Base-by-base conservation (phyloP, 148 eudicot genomes). In the Rhododendron kiyosumense region DNA sequence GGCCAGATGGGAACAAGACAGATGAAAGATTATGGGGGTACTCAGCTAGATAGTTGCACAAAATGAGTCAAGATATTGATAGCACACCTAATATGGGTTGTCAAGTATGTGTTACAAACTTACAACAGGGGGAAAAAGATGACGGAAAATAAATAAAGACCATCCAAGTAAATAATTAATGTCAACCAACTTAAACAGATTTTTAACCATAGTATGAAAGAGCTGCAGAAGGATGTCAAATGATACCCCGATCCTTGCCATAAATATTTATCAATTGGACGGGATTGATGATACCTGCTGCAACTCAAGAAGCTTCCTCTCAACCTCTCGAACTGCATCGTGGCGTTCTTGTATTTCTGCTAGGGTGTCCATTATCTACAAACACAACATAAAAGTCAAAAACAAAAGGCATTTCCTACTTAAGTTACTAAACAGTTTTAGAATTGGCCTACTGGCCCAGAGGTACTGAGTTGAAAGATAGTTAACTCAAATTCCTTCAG, bases 281-380 rank as follows among this genome's bases (percentile, higher is more conserved):
- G 30, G 43, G 57, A 67, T 54, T 46, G 14, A 59, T 18, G 7
- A 78, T 91, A 97, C 99, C 98, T 97, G 99, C 83, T 97, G 98
- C 91, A 95, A 91, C 83, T 97, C 99, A 51, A 94, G 94, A 89
- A 97, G 94, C 88, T 97, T 97, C 86, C 90, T 93, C 94, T 97
- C 99, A 73, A 97, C 92, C 38, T 97, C 99, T 89, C 93, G 90
- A 18, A 94, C 99, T 73, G 99, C 98, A 87, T 95, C 98, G 89
- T 94, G 99, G 28, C 98, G 98, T 88, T 97, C 99, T 85, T 95
- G 99, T 86, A 97, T 97, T 91, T 97, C 99, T 22, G 99, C 97
- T 69, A 97, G 93, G 15, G 99, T 95, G 83, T 94, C 98, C 94
- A 97, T 92, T 88, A 95, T 89, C 98, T 95, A 86, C 89, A 90